Evolutionary conservation across 1,284 basidiomycete genomes (phyloP), one percentile per base, ranked within the genome.

Genomic region (Takashimella tepidaria): DNA sequence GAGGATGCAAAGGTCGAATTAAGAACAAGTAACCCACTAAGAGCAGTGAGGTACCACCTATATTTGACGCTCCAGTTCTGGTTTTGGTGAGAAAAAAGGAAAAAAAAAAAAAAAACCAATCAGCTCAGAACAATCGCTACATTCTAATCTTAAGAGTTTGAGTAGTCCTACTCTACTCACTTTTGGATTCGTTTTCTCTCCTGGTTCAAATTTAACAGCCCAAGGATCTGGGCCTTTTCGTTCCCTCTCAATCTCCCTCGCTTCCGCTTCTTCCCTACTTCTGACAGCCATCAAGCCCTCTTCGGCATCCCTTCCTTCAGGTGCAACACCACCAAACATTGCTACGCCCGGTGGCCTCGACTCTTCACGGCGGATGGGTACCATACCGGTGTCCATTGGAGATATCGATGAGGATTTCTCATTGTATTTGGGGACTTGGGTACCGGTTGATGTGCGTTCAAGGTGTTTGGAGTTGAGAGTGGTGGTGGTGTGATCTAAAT

Each of bases 31-130:
- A 85, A 45, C 45, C 84, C 83, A 2, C 78, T 80, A 3, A 83
- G 62, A 25, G 76, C 61, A 2, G 87, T 89, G 22, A 89, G 72
- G 61, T 81, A 84, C 84, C 85, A 86, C 60, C 84, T 76, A 58
- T 80, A 82, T 6, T 58, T 19, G 1, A 73, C 61, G 12, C 78
- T 76, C 85, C 85, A 87, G 58, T 82, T 85, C 79, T 85, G 71
- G 16, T 16, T 20, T 42, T 11, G 8, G 54, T 54, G 41, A 55
- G 51, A n/a, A n/a, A n/a, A n/a, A n/a, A n/a, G n/a, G n/a, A n/a
- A n/a, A n/a, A n/a, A n/a, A n/a, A n/a, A n/a, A n/a, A n/a, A 44
- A 11, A 41, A n/a, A n/a, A n/a, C n/a, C n/a, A n/a, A n/a, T n/a
- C n/a, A n/a, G n/a, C n/a, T n/a, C n/a, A n/a, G n/a, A 41, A 41